phyloP scores from a whole-genome alignment of 2,329 filamentous ascomycete species.

The Aspergillus hiratsukae region DNA sequence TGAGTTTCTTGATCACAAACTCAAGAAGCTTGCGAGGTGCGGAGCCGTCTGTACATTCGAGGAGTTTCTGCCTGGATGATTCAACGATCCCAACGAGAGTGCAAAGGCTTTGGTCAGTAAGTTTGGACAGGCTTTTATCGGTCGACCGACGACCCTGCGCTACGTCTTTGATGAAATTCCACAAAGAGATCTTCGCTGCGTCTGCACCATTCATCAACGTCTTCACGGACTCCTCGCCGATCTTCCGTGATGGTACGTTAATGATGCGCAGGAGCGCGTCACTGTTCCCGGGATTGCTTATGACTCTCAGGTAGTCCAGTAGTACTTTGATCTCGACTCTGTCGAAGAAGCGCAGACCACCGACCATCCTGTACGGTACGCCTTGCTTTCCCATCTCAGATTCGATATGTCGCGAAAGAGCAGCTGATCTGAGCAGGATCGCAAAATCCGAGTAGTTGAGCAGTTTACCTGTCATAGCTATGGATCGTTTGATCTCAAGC shows the following conservation, averaged over 20 bases:
- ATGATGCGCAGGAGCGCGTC: slow-evolving; percentile 80
- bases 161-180: slow-evolving; percentile 64
- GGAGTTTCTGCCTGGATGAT: slow-evolving; percentile 52
- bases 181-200: slow-evolving; percentile 63
- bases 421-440: slow-evolving; percentile 78
- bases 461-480: slow-evolving; percentile 67
- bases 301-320: slow-evolving; percentile 80
- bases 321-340: slow-evolving; percentile 81
- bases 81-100: slow-evolving; percentile 58
- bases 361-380: slow-evolving; percentile 88
- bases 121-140: slow-evolving; percentile 52
- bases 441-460: slow-evolving; percentile 74
- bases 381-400: slow-evolving; percentile 72
- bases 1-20: slow-evolving; percentile 59
- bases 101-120: slow-evolving; percentile 54
- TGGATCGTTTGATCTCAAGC: slow-evolving; percentile 69
- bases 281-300: slow-evolving; percentile 80
- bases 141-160: slow-evolving; percentile 50
- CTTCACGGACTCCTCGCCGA: slow-evolving; percentile 76
- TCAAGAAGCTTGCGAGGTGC: slow-evolving; percentile 49
- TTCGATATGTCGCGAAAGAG: slow-evolving; percentile 82
- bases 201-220: slow-evolving; percentile 73
- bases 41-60: slow-evolving; percentile 37
- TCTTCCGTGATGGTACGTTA: slow-evolving; percentile 74
- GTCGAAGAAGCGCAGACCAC: slow-evolving; percentile 87